Evolutionary conservation across 331 rosid species (phyloP).

Genomic region (Cydonia oblonga): DNA sequence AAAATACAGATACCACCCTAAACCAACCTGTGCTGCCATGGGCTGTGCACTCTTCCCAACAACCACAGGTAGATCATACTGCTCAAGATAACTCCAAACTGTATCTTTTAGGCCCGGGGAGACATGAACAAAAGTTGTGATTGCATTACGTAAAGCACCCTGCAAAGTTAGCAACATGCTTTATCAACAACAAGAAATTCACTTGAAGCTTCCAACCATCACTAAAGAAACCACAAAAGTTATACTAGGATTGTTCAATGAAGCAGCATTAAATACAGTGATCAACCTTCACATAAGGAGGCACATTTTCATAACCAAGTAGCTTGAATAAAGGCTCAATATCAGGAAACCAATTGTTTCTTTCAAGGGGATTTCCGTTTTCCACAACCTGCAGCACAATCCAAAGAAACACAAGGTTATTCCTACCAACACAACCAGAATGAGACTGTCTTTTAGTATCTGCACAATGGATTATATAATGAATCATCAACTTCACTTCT

Average conservation of each 20-base stretch:
- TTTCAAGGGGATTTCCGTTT: conserved; percentile 74
- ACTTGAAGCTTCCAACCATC: conserved; percentile 12
- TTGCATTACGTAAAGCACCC: conserved; percentile 94
- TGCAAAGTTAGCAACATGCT: conserved; percentile 17
- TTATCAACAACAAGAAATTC: conserved; percentile 15
- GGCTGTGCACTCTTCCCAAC: conserved; percentile 52
- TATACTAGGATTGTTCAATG: background rate
- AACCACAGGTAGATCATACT: conserved; percentile 93
- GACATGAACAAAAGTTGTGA: conserved; percentile 61
- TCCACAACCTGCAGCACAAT: conserved; percentile 61
- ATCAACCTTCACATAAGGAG: conserved; percentile 87
- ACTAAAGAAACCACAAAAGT: conserved; percentile 11
- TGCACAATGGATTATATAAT: background rate
- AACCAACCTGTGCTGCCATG: conserved; percentile 58
- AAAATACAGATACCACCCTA: background rate
- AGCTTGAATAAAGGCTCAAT: conserved; percentile 95
- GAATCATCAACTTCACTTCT: background rate
- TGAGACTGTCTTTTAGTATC: background rate
- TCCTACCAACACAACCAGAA: background rate
- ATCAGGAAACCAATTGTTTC: conserved; percentile 92
- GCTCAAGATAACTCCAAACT: conserved; percentile 91
- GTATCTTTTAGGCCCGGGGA: conserved; percentile 66
- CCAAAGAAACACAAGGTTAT: conserved; percentile 4
- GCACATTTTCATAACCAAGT: conserved; percentile 92
- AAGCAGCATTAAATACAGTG: conserved; percentile 15